Base-by-base conservation (phyloP, 2,329 filamentous ascomycete genomes). In the Thelonectria discophora region DNA sequence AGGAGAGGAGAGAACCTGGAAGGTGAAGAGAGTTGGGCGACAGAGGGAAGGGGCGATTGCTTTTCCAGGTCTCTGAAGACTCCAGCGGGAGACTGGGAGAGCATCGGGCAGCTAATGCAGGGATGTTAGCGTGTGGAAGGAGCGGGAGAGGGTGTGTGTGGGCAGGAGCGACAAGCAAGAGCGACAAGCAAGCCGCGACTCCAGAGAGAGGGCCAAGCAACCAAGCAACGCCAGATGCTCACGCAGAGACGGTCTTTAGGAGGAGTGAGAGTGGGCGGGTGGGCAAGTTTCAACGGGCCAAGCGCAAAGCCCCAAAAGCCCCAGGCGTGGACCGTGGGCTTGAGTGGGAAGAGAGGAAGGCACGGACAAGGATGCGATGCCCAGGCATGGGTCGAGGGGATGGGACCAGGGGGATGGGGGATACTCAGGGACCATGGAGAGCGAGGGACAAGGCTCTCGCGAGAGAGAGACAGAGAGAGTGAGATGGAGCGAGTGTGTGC, bases 351-450 rank as follows among this genome's bases (percentile, higher is more conserved):
- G 49, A 58, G 21, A 24, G 43, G 54, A 55, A 40, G 55, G 53
- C 55, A 46, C 56, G 27, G 63, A 47, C 46, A 57, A 65, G 61
- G 57, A 62, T 60, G 34, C 50, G 49, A 51, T 52, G 46, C 58
- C 52, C 58, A 60, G 42, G 52, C 52, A 63, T n/a, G 37, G 34
- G 34, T 45, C 34, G 45, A 53, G 52, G 43, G 51, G 47, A 53
- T 53, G 50, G 46, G 42, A 55, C 52, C 56, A 60, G 51, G 51
- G 58, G 50, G 51, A 27, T 30, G 27, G 27, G 17, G 39, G 27
- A 47, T 42, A 18, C 43, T 55, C 39, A 55, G 51, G 37, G 55
- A 51, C 55, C 53, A 45, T 21, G 42, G 42, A 45, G 20, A 18
- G 42, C 24, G 17, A 24, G 20, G 42, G 42, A 45, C 42, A 45